phyloP scores from a whole-genome alignment of 148 eudicot genomes.

The Vaccinium corymbosum region DNA sequence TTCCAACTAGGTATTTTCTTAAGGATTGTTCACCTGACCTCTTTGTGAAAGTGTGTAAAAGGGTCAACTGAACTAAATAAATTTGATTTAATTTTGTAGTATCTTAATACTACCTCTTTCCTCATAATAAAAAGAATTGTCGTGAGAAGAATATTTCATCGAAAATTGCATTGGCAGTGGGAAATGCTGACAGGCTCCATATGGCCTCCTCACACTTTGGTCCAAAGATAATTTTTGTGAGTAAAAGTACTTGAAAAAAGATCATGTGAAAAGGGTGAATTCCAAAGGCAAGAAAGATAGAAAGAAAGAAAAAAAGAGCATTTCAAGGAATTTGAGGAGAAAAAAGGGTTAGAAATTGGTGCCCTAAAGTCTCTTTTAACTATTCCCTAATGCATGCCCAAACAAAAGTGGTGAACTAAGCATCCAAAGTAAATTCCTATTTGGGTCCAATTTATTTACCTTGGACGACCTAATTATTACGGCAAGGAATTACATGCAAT shows the following conservation, averaged over 20 bases:
- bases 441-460: neutral
- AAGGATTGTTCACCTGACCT: neutral
- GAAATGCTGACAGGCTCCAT: constrained; percentile 13
- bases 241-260: neutral
- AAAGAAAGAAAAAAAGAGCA: neutral
- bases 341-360: constrained; percentile 46
- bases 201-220: constrained; percentile 16
- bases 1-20: neutral
- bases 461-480: neutral
- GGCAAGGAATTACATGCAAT: neutral
- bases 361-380: constrained; percentile 30
- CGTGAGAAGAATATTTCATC: neutral
- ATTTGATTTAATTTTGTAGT: neutral
- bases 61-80: neutral
- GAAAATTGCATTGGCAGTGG: neutral
- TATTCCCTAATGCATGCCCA: constrained; percentile 6
- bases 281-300: constrained; percentile 11
- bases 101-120: neutral
- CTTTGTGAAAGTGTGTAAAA: neutral
- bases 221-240: constrained; percentile 11
- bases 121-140: neutral
- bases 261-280: constrained; percentile 15
- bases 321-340: constrained; percentile 28
- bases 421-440: constrained; percentile 24
- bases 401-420: constrained; percentile 18